These are phyloP conservation scores for Chrysanthemum lavandulifolium DNA, from an alignment of 129 eudicot genomes.

Conservation along the genomic window DNA sequence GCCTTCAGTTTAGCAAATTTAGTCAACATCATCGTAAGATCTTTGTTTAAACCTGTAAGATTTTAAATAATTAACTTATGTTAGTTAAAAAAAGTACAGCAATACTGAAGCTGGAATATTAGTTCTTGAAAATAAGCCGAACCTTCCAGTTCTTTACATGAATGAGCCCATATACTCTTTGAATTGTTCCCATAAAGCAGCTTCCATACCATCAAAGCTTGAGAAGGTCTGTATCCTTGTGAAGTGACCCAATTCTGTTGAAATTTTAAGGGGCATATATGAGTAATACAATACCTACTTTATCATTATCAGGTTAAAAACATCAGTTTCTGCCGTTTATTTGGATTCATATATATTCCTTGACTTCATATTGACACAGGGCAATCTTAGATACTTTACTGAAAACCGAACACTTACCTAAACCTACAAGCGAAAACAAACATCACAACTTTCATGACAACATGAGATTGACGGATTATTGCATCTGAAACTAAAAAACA, in stretches of 20 bases:
- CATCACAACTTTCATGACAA: too few species aligned
- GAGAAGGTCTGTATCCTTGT: conserved; percentile 88
- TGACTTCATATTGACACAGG: background rate
- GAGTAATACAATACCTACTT: too few species aligned
- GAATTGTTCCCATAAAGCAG: conserved; percentile 75
- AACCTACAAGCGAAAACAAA: too few species aligned
- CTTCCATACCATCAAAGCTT: conserved; percentile 95
- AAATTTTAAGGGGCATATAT: conserved; percentile 7
- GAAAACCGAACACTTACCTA: too few species aligned
- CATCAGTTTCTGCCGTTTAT: background rate
- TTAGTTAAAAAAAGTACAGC: background rate
- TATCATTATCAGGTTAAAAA: too few species aligned
- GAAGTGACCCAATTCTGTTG: conserved; percentile 77
- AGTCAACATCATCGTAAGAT: conserved; percentile 61
- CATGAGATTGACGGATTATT: too few species aligned
- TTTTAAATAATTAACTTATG: background rate
- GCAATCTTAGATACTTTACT: too few species aligned
- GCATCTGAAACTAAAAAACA: background rate
- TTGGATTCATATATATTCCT: too few species aligned
- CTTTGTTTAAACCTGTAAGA: conserved; percentile 74
- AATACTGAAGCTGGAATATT: background rate
- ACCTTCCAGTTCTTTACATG: conserved; percentile 79
- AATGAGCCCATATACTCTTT: conserved; percentile 65
- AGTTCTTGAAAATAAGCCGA: background rate
- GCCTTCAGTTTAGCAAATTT: conserved; percentile 64